Conservation (phyloP, 2,329 filamentous ascomycete genomes). For the Cercospora citrullina region DNA sequence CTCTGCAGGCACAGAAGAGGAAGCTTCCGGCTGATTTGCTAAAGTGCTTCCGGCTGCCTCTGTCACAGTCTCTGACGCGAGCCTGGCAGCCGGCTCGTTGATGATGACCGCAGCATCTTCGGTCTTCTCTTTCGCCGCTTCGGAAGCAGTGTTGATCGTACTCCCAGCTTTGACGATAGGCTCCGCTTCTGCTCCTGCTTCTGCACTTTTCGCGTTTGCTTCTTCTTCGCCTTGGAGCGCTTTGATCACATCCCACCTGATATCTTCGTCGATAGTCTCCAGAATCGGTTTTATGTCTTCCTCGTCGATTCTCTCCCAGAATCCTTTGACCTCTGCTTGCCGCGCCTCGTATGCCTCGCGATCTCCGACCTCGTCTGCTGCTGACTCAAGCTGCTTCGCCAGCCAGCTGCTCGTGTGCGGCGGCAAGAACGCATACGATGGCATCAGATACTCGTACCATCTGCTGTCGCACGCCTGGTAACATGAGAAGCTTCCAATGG, state of each 20-base stretch:
- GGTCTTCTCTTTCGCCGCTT: conserved; percentile 30
- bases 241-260: conserved; percentile 63
- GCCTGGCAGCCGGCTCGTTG: conserved; percentile 25
- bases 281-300: conserved; percentile 72
- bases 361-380: conserved; percentile 71
- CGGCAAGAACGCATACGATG: conserved; percentile 86
- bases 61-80: conserved; percentile 11
- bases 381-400: conserved; percentile 77
- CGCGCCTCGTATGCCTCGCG: conserved; percentile 66
- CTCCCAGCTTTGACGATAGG: conserved; percentile 32
- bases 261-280: conserved; percentile 61
- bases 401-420: conserved; percentile 87
- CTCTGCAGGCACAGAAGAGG: conserved; percentile 12
- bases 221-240: conserved; percentile 54
- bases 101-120: conserved; percentile 38
- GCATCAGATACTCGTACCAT: conserved; percentile 96
- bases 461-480: conserved; percentile 93
- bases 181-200: conserved; percentile 41
- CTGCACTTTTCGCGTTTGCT: conserved; percentile 36
- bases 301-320: conserved; percentile 82
- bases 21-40: background rate
- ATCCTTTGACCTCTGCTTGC: conserved; percentile 75
- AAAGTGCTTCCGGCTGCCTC: background rate
- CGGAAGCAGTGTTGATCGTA: conserved; percentile 11
- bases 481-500: conserved; percentile 87